phyloP scores from a whole-genome alignment of 2,329 filamentous ascomycete species.

The Phoma sp. region DNA sequence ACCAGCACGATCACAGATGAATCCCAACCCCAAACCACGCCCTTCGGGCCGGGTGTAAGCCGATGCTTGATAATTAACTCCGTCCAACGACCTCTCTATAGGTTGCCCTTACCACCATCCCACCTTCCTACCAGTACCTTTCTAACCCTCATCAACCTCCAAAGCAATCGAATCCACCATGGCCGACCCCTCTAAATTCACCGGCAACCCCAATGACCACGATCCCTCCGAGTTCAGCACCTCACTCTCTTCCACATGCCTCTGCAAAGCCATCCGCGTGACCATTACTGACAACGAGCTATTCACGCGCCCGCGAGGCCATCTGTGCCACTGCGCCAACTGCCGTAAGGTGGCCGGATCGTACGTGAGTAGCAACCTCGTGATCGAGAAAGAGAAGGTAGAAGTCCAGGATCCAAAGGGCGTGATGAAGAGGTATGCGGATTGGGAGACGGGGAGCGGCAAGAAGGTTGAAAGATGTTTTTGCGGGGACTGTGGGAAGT shows the following conservation, averaged over 20 bases:
- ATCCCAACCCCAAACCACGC: not conserved
- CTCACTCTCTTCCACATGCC: conserved; percentile 52
- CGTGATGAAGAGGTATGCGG: conserved; percentile 55
- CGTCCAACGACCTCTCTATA: not conserved
- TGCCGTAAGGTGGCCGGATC: conserved; percentile 60
- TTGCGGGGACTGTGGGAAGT: conserved; percentile 56
- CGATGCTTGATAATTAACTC: not conserved
- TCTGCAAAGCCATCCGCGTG: conserved; percentile 58
- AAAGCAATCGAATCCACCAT: conserved; percentile 1
- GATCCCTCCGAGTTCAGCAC: conserved; percentile 41
- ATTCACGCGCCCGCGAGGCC: conserved; percentile 52
- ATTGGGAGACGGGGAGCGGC: conserved; percentile 56
- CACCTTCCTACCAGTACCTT: no score
- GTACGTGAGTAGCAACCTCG: conserved; percentile 51
- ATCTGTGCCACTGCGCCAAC: conserved; percentile 60
- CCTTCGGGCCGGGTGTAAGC: not conserved
- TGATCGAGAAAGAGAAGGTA: conserved; percentile 56
- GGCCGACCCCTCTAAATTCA: conserved; percentile 23
- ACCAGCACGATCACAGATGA: conserved; percentile 1
- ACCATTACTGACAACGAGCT: conserved; percentile 58
- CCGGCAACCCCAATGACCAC: conserved; percentile 52
- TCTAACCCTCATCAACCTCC: no score
- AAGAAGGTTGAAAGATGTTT: conserved; percentile 56
- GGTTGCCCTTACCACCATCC: no score
- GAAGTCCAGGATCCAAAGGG: conserved; percentile 54